phyloP scores from a whole-genome alignment of 805 yeast species.

The Candida sphagnicola region DNA sequence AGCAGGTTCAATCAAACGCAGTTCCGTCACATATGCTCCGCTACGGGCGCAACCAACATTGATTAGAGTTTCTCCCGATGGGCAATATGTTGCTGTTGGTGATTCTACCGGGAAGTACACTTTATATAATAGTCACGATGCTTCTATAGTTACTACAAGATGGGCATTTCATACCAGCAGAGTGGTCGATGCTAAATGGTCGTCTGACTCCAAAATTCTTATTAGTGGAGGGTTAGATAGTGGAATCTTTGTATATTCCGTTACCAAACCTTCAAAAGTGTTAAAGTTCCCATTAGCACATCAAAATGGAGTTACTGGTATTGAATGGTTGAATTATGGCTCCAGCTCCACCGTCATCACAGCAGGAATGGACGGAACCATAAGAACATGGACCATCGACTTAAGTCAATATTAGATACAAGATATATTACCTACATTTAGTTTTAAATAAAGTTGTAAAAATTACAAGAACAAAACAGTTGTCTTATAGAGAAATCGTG shows the following conservation, averaged over 20 bases:
- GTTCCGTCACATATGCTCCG: conserved; percentile 48
- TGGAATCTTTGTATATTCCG: conserved; percentile 74
- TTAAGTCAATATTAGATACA: conserved; percentile 4
- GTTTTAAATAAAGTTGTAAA: neutral
- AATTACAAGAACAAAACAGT: no score
- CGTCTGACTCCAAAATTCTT: conserved; percentile 63
- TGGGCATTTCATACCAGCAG: conserved; percentile 95
- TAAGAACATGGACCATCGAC: conserved; percentile 65
- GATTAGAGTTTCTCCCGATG: conserved; percentile 68
- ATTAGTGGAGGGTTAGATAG: conserved; percentile 85
- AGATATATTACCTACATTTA: no score
- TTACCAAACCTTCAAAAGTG: conserved; percentile 71
- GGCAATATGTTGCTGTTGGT: conserved; percentile 72
- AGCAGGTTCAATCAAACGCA: conserved; percentile 21
- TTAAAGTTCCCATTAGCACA: conserved; percentile 76
- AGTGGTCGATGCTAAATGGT: conserved; percentile 78
- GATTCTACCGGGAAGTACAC: conserved; percentile 83
- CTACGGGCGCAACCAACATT: conserved; percentile 61
- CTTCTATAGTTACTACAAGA: conserved; percentile 67
- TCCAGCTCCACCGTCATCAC: conserved; percentile 45
- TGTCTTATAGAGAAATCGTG: no score
- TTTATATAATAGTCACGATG: conserved; percentile 56
- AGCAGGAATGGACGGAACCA: conserved; percentile 77
- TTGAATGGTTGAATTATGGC: conserved; percentile 57
- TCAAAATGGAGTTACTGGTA: conserved; percentile 78